These are phyloP conservation scores for Volutella citrinella DNA, from an alignment of 2,329 filamentous ascomycete genomes.

Conservation along the genomic window DNA sequence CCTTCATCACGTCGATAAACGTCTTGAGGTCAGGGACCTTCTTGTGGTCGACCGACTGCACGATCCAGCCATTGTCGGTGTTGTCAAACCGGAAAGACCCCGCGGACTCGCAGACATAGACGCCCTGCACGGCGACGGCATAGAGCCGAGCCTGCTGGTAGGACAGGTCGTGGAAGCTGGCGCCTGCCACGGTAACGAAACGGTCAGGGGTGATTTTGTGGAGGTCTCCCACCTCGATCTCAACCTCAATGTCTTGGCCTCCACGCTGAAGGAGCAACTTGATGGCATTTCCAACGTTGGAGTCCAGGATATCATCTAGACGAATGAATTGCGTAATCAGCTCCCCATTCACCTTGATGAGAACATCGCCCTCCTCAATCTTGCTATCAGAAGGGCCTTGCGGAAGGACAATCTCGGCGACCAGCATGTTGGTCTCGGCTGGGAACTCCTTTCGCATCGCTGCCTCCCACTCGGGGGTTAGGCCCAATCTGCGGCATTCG, in stretches of 20 bases:
- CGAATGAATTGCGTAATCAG: slow-evolving; percentile 90
- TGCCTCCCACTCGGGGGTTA: slow-evolving; percentile 83
- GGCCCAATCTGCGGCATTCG: slow-evolving; percentile 84
- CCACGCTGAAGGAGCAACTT: slow-evolving; percentile 83
- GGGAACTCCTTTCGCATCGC: slow-evolving; percentile 80
- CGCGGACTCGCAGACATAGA: slow-evolving; percentile 91
- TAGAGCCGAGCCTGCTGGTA: slow-evolving; percentile 98
- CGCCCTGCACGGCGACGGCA: slow-evolving; percentile 85
- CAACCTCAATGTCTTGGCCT: slow-evolving; percentile 80
- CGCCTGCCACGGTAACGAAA: slow-evolving; percentile 91
- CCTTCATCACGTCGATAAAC: slow-evolving; percentile 88
- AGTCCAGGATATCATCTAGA: slow-evolving; percentile 88
- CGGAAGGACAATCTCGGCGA: slow-evolving; percentile 91
- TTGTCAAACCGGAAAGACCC: slow-evolving; percentile 95
- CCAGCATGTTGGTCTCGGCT: slow-evolving; percentile 93
- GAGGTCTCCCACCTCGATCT: slow-evolving; percentile 81
- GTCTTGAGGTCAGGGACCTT: slow-evolving; percentile 82
- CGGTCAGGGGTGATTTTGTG: slow-evolving; percentile 94
- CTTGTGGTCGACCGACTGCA: slow-evolving; percentile 89
- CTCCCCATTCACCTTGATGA: slow-evolving; percentile 90
- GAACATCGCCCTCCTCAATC: slow-evolving; percentile 89
- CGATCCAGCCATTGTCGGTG: slow-evolving; percentile 86
- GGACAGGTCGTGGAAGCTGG: slow-evolving; percentile 91
- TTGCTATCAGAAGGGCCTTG: slow-evolving; percentile 84
- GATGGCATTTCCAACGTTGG: slow-evolving; percentile 76